Conservation (phyloP, 306 rosid species). For the Citrullus colocynthis region DNA sequence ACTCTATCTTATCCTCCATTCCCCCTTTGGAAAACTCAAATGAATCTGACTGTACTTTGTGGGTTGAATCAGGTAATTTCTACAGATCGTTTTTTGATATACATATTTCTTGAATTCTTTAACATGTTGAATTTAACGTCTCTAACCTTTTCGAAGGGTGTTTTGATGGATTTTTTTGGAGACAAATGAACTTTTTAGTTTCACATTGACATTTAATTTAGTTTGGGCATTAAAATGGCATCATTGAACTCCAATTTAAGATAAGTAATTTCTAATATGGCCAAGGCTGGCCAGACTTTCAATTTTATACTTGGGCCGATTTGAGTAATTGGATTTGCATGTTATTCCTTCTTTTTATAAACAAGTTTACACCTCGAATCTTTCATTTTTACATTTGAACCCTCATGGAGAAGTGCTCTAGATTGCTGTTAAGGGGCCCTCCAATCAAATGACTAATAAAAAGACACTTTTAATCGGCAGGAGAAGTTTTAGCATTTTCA, state of each 20-base stretch:
- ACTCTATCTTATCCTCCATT: conserved; percentile 39
- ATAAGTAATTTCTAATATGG: neutral
- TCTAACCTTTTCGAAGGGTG: neutral
- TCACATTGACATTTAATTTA: neutral
- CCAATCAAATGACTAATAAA: neutral
- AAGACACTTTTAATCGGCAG: no score
- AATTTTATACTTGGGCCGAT: neutral
- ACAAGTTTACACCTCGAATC: neutral
- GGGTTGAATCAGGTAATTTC: conserved; percentile 58
- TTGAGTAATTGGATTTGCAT: neutral
- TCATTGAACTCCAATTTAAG: neutral
- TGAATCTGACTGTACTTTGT: conserved; percentile 46
- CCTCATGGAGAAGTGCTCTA: neutral
- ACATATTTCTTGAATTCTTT: neutral
- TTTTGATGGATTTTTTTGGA: neutral
- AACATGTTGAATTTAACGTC: neutral
- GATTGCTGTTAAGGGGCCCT: neutral
- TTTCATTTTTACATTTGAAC: neutral
- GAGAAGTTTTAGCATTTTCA: no score
- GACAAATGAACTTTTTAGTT: neutral
- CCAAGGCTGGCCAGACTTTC: neutral
- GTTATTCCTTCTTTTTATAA: neutral
- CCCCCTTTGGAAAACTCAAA: conserved; percentile 38
- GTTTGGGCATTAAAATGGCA: neutral
- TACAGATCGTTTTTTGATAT: conserved; percentile 1